These are phyloP conservation scores for Daldinia bambusicola DNA, from an alignment of 495 filamentous ascomycete genomes.

Conservation along the genomic window DNA sequence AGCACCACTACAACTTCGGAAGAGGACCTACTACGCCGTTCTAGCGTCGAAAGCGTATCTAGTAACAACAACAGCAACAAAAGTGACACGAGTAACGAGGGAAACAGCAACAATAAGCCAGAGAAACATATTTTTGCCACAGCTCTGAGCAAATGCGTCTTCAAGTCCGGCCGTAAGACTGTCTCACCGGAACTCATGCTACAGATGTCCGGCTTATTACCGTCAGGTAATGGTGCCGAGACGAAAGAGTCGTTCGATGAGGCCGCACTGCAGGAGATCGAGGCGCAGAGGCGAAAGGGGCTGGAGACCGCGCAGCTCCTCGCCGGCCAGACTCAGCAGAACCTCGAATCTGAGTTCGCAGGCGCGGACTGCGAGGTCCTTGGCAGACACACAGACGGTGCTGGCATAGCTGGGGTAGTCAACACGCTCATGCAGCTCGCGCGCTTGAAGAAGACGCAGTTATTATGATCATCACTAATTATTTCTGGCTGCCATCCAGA, in stretches of 20 bases:
- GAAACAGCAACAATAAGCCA: conserved; percentile 46
- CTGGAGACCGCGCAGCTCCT: conserved; percentile 64
- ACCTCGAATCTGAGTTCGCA: conserved; percentile 55
- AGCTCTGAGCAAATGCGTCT: conserved; percentile 85
- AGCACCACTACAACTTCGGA: conserved; percentile 35
- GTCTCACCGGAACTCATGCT: conserved; percentile 83
- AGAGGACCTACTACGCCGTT: conserved; percentile 11
- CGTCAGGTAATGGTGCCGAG: conserved; percentile 44
- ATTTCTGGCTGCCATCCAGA: conserved; percentile 23
- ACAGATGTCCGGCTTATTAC: conserved; percentile 72
- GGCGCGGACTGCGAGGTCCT: conserved; percentile 53
- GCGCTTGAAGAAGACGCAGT: conserved; percentile 48
- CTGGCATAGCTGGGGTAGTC: conserved; percentile 47
- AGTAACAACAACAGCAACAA: conserved; percentile 45
- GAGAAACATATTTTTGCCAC: conserved; percentile 73
- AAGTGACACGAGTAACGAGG: conserved; percentile 44
- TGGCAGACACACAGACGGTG: conserved; percentile 49
- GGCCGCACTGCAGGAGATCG: conserved; percentile 67
- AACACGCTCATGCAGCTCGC: conserved; percentile 48
- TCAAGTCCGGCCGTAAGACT: conserved; percentile 86
- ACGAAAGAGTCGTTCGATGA: conserved; percentile 35
- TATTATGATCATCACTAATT: conserved; percentile 43
- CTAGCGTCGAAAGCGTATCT: conserved; percentile 23
- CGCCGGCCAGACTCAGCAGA: conserved; percentile 56
- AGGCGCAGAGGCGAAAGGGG: conserved; percentile 66